A percentile compares a stretch with the other conserved stretches of the same genome.
Conservation (phyloP, 2,329 filamentous ascomycete genomes). For the Colletotrichum spinosum region DNA sequence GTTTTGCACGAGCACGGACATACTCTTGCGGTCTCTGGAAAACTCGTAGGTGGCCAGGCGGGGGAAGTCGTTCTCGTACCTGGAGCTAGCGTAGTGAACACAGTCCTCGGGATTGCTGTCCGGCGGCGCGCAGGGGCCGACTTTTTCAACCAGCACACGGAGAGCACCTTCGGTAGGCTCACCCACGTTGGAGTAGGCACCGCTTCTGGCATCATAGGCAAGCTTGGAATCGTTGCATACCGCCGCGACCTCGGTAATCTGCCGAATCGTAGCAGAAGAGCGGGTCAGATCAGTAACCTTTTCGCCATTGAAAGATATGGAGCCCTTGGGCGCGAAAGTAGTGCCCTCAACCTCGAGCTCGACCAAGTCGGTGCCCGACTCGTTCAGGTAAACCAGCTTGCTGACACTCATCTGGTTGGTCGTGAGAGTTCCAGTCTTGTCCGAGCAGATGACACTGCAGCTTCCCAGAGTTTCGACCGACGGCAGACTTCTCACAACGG, state of each 20-base stretch:
- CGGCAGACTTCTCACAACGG: conserved; percentile 93
- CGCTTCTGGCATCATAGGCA: conserved; percentile 81
- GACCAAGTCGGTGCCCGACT: conserved; percentile 78
- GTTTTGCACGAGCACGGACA: conserved; percentile 90
- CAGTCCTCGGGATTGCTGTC: conserved; percentile 68
- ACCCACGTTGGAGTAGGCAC: conserved; percentile 83
- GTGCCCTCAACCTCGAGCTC: conserved; percentile 93
- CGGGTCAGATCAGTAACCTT: conserved; percentile 74
- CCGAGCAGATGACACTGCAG: conserved; percentile 99
- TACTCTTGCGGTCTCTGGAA: conserved; percentile 97
- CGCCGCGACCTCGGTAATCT: conserved; percentile 78
- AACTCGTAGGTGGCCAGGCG: conserved; percentile 94
- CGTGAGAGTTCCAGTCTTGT: conserved; percentile 98
- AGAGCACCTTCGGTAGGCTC: conserved; percentile 96
- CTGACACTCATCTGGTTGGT: conserved; percentile 99
- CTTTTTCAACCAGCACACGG: conserved; percentile 91
- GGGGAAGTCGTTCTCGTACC: conserved; percentile 82
- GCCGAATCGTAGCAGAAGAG: conserved; percentile 80
- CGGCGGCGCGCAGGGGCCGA: conserved; percentile 80
- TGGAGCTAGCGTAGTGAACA: conserved; percentile 84
- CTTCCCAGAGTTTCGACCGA: conserved; percentile 98
- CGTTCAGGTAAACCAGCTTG: conserved; percentile 87
- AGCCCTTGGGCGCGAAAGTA: conserved; percentile 87
- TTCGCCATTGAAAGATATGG: conserved; percentile 77
- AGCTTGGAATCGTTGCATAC: conserved; percentile 92